Conservation (phyloP, 1,139 yeast species). For the Suhomyces atakaporum region DNA sequence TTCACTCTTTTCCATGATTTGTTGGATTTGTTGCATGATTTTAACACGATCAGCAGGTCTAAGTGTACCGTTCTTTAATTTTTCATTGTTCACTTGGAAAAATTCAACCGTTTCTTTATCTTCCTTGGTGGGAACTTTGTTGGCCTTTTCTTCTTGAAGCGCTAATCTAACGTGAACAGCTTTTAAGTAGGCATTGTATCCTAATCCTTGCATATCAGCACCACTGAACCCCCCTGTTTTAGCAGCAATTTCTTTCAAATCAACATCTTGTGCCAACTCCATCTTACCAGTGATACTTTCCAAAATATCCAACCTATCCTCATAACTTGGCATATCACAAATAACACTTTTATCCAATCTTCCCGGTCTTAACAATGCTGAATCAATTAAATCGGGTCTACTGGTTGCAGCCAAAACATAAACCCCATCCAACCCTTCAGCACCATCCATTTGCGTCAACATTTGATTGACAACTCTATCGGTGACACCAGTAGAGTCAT, state of each 20-base stretch:
- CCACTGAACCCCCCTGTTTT: slow-evolving; percentile 82
- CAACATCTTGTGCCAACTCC: slow-evolving; percentile 51
- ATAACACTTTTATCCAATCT: slow-evolving; percentile 89
- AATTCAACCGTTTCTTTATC: slow-evolving; percentile 30
- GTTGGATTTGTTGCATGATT: slow-evolving; percentile 50
- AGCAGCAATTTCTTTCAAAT: slow-evolving; percentile 57
- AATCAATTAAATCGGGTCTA: slow-evolving; percentile 92
- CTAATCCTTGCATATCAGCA: slow-evolving; percentile 91
- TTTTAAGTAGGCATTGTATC: slow-evolving; percentile 87
- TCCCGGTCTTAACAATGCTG: slow-evolving; percentile 94
- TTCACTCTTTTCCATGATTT: slow-evolving; percentile 26
- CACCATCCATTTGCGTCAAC: slow-evolving; percentile 99
- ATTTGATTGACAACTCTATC: slow-evolving; percentile 96
- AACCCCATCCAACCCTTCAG: slow-evolving; percentile 96
- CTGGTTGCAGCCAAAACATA: slow-evolving; percentile 96
- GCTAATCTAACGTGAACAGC: slow-evolving; percentile 83
- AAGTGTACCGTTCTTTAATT: slow-evolving; percentile 32
- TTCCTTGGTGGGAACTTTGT: slow-evolving; percentile 17
- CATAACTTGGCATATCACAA: slow-evolving; percentile 79
- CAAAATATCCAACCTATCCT: slow-evolving; percentile 76
- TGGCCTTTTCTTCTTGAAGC: slow-evolving; percentile 32
- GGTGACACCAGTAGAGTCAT: slow-evolving; percentile 96
- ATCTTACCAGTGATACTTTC: slow-evolving; percentile 60
- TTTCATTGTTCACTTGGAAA: slow-evolving; percentile 38
- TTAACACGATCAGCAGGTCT: slow-evolving; percentile 49